Evolutionary conservation across 2,329 filamentous ascomycete genomes (phyloP), one percentile per base, ranked within the genome.

Genomic region (Penicillium sp.): DNA sequence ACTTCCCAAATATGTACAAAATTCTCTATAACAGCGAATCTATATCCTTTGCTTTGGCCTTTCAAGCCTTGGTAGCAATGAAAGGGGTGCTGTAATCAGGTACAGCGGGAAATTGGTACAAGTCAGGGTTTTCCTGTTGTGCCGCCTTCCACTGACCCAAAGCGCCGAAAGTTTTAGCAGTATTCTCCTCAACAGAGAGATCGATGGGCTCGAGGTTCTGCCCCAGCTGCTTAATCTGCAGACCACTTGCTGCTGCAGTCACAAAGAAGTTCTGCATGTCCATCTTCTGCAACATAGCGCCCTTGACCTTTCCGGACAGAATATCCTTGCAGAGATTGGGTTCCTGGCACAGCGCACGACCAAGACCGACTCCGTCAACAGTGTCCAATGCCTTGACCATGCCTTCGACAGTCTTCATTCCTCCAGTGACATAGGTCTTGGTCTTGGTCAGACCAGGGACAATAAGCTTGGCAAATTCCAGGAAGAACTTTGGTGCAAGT

Each of bases 381-480:
- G 55, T 57, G 3, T 57, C 55, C n/a, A 57, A 27, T 3, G 55
- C 55, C 24, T 50, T 50, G 22, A 57, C 46, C 55, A 57, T 57
- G 24, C 45, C 55, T 16, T 53, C 55, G 19, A 57, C 55, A 10
- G 55, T 57, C 33, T 49, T 53, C 27, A 57, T n/a, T 5, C 53
- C 52, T 9, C 56, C 49, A n/a, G 53, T 57, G 16, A 57, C 51
- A 41, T 57, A 57, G 7, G 55, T 41, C 26, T 55, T 55, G 5
- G 84, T 87, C 68, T 82, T 80, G 1, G 59, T 75, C 41, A 84
- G 69, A 10, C 68, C 71, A 31, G 80, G 69, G 24, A 80, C 71
- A 66, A 87, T 80, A 59, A 70, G 64, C 56, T 86, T 79, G 0
- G 84, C 84, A 58, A 85, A 85, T 5, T 86, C 82, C 45, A 85